phyloP scores from a whole-genome alignment of 129 eudicot genomes.

The Flaveria brownii region DNA sequence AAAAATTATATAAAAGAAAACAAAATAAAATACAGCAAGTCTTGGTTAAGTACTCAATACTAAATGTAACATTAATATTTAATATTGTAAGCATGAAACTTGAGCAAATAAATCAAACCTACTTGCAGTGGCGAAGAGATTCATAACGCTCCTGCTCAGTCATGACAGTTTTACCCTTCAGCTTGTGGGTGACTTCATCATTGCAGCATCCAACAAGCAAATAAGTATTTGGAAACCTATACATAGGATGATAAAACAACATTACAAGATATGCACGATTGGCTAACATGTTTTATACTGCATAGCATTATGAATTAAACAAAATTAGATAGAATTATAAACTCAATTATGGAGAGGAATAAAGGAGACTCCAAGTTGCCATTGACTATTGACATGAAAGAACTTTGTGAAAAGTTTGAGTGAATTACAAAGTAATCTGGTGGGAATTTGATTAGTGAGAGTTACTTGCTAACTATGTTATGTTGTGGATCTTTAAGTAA shows the following conservation, averaged over 20 bases:
- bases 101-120: slow-evolving; percentile 25
- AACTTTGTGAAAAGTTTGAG: neutral
- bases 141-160: slow-evolving; percentile 70
- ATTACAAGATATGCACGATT: slow-evolving; percentile 15
- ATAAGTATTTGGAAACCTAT: slow-evolving; percentile 72
- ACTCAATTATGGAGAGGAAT: neutral
- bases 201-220: slow-evolving; percentile 84
- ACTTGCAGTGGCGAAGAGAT: slow-evolving; percentile 90
- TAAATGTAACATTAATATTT: neutral
- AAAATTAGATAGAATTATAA: neutral
- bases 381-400: neutral
- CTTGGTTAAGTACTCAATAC: slow-evolving; percentile 4
- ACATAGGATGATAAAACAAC: slow-evolving; percentile 20
- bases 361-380: neutral
- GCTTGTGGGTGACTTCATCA: slow-evolving; percentile 69
- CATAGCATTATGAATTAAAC: neutral
- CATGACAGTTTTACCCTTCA: slow-evolving; percentile 88
- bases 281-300: neutral
- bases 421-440: neutral
- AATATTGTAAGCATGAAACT: neutral
- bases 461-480: neutral
- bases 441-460: neutral
- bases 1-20: neutral
- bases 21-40: neutral
- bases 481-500: neutral